These are phyloP conservation scores for Cutaneotrichosporon dermatis DNA, from an alignment of 1,284 basidiomycete species.

Conservation along the genomic window DNA sequence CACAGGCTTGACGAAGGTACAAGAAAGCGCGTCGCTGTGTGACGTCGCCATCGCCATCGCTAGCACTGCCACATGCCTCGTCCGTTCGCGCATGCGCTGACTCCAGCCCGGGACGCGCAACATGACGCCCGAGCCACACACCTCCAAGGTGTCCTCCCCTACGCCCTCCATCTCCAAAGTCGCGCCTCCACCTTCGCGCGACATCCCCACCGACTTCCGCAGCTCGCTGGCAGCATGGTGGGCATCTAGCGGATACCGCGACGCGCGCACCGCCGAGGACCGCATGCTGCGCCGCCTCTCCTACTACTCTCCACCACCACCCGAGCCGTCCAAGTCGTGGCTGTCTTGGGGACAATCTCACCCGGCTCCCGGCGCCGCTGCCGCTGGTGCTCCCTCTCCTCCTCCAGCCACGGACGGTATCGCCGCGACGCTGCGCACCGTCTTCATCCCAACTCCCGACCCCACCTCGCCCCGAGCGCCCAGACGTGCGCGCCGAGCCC, in stretches of 20 bases:
- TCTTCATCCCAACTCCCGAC: conserved; percentile 42
- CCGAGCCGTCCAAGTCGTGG: conserved; percentile 8
- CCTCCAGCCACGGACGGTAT: conserved; percentile 19
- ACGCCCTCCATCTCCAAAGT: neutral
- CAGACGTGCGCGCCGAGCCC: conserved; percentile 13
- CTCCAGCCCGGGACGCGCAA: neutral
- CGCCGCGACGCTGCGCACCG: conserved; percentile 36
- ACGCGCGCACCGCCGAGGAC: conserved; percentile 41
- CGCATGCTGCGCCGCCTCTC: conserved; percentile 36
- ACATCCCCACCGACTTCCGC: conserved; percentile 40
- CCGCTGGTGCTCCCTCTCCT: neutral
- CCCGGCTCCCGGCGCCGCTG: neutral
- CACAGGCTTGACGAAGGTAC: too few species aligned
- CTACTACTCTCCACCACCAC: conserved; percentile 22
- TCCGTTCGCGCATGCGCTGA: neutral
- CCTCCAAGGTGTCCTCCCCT: neutral
- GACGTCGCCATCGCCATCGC: too few species aligned
- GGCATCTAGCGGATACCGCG: conserved; percentile 40
- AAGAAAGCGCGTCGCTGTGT: too few species aligned
- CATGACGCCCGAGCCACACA: neutral
- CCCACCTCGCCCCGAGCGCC: conserved; percentile 31
- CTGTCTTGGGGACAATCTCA: neutral
- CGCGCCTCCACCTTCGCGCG: conserved; percentile 17
- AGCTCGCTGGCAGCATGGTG: conserved; percentile 43
- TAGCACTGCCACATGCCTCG: too few species aligned